These are phyloP conservation scores for Xerocomellus amylosporus DNA, from an alignment of 768 basidiomycete species.

Conservation along the genomic window DNA sequence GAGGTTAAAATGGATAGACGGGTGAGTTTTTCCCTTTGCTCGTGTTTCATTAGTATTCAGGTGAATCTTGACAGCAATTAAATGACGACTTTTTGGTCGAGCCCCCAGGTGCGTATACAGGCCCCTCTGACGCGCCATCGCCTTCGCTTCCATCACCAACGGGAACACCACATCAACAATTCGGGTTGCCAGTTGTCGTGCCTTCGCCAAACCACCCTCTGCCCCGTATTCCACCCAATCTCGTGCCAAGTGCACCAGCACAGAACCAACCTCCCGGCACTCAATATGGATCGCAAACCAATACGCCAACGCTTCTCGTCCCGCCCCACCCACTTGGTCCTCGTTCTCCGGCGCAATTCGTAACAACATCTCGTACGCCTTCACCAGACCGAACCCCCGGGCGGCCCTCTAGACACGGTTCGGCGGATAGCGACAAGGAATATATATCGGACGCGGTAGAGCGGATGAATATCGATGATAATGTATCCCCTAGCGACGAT, in stretches of 20 bases:
- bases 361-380: conserved; percentile 60
- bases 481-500: conserved; percentile 26
- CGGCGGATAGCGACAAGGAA: conserved; percentile 24
- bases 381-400: conserved; percentile 51
- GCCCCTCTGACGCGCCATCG: conserved; percentile 34
- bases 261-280: conserved; percentile 16
- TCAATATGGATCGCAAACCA: conserved; percentile 26
- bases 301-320: conserved; percentile 43
- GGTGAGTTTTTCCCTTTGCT: conserved; percentile 41
- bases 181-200: conserved; percentile 30
- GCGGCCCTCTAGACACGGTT: conserved; percentile 21
- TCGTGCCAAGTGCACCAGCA: conserved; percentile 15
- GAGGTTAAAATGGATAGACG: conserved; percentile 64
- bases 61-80: conserved; percentile 15
- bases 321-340: conserved; percentile 77
- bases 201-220: conserved; percentile 36
- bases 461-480: conserved; percentile 28
- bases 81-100: conserved; percentile 27
- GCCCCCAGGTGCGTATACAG: conserved; percentile 14
- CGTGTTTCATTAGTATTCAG: conserved; percentile 19
- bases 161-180: conserved; percentile 31
- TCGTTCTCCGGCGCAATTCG: conserved; percentile 51
- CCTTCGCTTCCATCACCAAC: conserved; percentile 24
- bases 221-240: conserved; percentile 37
- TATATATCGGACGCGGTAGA: conserved; percentile 27